Conservation (phyloP, 2,329 filamentous ascomycete genomes). For the Diaporthe nobilis region DNA sequence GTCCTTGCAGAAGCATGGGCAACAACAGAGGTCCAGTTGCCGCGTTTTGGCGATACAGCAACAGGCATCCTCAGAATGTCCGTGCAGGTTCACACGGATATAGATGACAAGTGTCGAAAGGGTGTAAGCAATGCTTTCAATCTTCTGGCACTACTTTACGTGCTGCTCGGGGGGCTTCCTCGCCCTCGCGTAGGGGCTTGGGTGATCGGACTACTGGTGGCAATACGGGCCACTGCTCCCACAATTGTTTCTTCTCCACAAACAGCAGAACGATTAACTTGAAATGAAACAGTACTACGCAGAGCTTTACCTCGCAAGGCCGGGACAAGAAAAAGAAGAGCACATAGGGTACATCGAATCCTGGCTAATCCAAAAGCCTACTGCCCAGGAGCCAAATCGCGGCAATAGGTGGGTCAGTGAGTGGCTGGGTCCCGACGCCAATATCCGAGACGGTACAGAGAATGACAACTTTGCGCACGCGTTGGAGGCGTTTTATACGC, state of each 20-base stretch:
- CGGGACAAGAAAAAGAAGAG: neutral
- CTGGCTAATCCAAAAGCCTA: neutral
- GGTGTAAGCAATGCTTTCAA: slow-evolving; percentile 1
- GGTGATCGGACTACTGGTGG: neutral
- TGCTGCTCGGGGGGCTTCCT: neutral
- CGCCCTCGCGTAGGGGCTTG: neutral
- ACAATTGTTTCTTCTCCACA: neutral
- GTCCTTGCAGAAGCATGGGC: neutral
- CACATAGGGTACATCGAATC: neutral
- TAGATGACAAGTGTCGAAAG: neutral
- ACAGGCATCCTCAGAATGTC: slow-evolving; percentile 21
- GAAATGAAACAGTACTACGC: slow-evolving; percentile 4
- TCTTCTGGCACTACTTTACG: neutral
- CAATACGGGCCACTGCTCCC: neutral
- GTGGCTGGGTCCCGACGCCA: neutral
- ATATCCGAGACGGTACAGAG: no score
- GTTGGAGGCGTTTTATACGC: neutral
- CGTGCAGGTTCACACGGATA: neutral
- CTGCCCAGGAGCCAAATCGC: neutral
- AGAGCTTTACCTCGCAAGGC: neutral
- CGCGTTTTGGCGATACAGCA: neutral
- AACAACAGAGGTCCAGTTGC: neutral
- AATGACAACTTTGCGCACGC: neutral
- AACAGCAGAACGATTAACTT: neutral
- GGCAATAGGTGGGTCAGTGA: neutral